Base-by-base conservation (phyloP, 2,329 filamentous ascomycete species). In the Fusarium bactridioides region DNA sequence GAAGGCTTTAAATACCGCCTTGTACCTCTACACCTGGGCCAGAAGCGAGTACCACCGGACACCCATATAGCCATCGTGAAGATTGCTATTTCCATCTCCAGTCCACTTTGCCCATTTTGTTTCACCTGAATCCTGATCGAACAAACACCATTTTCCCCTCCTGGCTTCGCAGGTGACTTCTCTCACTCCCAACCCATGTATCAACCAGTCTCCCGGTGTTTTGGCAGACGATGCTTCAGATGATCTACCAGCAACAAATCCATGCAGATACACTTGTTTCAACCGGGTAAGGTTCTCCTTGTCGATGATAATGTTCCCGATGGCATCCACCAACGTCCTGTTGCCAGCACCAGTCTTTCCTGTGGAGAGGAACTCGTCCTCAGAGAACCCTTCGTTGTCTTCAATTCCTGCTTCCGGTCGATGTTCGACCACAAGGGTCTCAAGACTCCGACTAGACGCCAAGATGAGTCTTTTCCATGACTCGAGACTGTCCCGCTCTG, bases 341-440 rank as follows among this genome's bases (percentile, higher is more conserved):
- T 64, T 73, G 6, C 51, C 60, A 1, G 27, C 10, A 5, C 69
- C 66, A 2, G 65, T 38, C 7, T 29, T 43, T 4, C 57, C 53
- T 2, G 31, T 44, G 10, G 58, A 59, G 7, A 71, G 40, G 6
- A 72, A 72, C 13, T 72, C 64, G 12, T 66, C 55, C 38, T 72
- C 61, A 3, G 44, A 53, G 11, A 54, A 65, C 10, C 57, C 57
- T 56, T 69, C 53, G 10, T 67, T 70, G 9, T 70, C 55, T 37
- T 61, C 35, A 5, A 44, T 27, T 31, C 58, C 68, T 0, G 70
- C 70, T 3, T 47, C 70, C 2, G 64, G 64, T 3, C 70, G 57
- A 12, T 74, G 73, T 8, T 75, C 67, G 4, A 75, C 5, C 0
- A 74, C 61, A 11, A 75, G 35, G 5, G 64, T 72, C 31, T 72